Evolutionary conservation across 2,329 filamentous ascomycete species (phyloP).

Genomic region (Polychaeton citri): DNA sequence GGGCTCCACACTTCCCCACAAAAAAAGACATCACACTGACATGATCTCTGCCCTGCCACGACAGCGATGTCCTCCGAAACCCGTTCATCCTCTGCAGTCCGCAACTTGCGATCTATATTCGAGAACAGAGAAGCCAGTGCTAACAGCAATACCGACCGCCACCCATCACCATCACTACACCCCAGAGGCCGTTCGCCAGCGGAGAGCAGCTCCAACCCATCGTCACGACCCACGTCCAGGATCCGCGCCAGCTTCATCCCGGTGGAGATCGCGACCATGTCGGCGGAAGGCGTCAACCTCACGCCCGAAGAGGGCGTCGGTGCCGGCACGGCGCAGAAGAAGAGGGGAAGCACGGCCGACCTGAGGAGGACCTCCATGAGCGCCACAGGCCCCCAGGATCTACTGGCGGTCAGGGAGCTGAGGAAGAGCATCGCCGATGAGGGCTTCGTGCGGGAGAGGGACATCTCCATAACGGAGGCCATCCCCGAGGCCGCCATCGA

Average conservation of each 20-base stretch:
- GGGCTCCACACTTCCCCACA: background rate
- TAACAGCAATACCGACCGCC: slow-evolving; percentile 4
- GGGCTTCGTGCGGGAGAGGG: slow-evolving; percentile 25
- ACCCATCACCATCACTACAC: slow-evolving; percentile 18
- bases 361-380: slow-evolving; percentile 8
- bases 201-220: slow-evolving; percentile 13
- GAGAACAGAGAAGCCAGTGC: slow-evolving; percentile 28
- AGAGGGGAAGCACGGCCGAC: slow-evolving; percentile 6
- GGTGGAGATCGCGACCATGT: slow-evolving; percentile 22
- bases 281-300: slow-evolving; percentile 8
- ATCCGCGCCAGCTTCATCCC: slow-evolving; percentile 36
- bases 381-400: background rate
- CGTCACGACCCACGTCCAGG: slow-evolving; percentile 25
- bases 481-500: slow-evolving; percentile 31
- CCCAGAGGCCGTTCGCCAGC: slow-evolving; percentile 30
- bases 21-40: background rate
- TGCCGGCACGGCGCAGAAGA: slow-evolving; percentile 1
- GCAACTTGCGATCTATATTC: slow-evolving; percentile 37
- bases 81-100: slow-evolving; percentile 28
- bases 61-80: slow-evolving; percentile 32
- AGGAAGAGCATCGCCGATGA: slow-evolving; percentile 28
- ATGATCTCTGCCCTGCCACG: background rate
- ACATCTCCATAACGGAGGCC: slow-evolving; percentile 22
- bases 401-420: slow-evolving; percentile 8
- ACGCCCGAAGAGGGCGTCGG: slow-evolving; percentile 1